Evolutionary conservation across 345 rosid species (phyloP).

Genomic region (Rhodamnia argentea): DNA sequence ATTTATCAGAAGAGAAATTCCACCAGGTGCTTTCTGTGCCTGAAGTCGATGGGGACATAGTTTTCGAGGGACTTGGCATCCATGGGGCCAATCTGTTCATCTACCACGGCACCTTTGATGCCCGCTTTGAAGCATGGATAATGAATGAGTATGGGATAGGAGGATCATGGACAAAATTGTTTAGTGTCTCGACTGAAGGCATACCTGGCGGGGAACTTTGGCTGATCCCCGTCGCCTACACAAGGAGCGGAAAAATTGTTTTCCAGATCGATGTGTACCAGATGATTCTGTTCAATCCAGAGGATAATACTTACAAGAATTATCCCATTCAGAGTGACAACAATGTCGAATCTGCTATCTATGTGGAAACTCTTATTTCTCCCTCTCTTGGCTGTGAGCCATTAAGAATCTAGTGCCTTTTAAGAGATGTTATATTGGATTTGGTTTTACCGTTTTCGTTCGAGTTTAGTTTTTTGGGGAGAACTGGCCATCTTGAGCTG

Average conservation of each 20-base stretch:
- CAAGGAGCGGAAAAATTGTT: background rate
- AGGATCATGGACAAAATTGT: background rate
- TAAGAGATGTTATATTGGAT: background rate
- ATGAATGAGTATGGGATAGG: background rate
- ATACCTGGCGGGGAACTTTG: background rate
- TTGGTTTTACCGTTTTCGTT: background rate
- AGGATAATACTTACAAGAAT: background rate
- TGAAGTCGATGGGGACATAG: background rate
- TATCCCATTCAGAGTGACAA: background rate
- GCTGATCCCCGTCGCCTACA: background rate
- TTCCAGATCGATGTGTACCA: background rate
- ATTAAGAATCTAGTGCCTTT: background rate
- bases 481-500: background rate
- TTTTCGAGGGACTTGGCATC: background rate
- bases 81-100: background rate
- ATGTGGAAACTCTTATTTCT: slow-evolving; percentile 1
- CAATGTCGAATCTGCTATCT: background rate
- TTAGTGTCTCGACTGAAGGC: background rate
- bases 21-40: background rate
- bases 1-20: background rate
- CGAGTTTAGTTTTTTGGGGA: background rate
- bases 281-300: background rate
- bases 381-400: background rate
- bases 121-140: background rate
- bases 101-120: background rate